Base-by-base conservation (phyloP, 371 early-diverging fungal genomes). In the Lichtheimia ornata region DNA sequence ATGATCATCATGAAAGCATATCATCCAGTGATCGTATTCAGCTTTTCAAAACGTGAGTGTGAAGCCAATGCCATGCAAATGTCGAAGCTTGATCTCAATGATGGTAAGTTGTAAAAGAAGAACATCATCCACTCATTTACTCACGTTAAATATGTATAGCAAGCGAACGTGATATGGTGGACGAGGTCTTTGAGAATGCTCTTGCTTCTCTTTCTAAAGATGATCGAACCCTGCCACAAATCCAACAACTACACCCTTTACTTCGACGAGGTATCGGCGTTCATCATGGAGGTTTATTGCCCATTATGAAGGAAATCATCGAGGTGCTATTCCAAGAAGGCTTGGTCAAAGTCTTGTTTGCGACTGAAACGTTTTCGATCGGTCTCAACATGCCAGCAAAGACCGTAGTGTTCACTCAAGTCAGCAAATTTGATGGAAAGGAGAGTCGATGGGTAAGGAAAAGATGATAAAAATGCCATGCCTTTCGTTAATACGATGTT, bases 311-410 rank as follows among this genome's bases (percentile, higher is more conserved):
- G 77, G 99, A 99, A 82, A 95, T 98, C 12, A 98, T 99, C 40
- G 99, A 99, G 82, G 96, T 99, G 61, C 84, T 99, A 24, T 99
- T 99, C 87, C 99, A 98, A 74, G 99, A 99, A 82, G 96, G 96
- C 43, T 78, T 99, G 53, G 67, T 99, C 43, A 99, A 99, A 81
- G 96, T 99, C 15, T 81, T 99, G 43, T 99, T 99, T 90, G 99
- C 99, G 35, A 99, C 99, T 1, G 99, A 99, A 74, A 99, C 99
- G 0, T 99, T 99, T 82, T 98, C 99, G 4, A 99, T 99, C 72
- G 99, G 99, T 50, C 76, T 99, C 53, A 99, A 99, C 84, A 99
- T 99, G 99, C 99, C 99, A 40, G 99, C 99, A 57, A 97, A 97
- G 70, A 98, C 99, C 1, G 99, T 99, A 11, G 94, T 99, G 3